These are phyloP conservation scores for Leccinellum luteum DNA, from an alignment of 768 basidiomycete species.

Conservation along the genomic window DNA sequence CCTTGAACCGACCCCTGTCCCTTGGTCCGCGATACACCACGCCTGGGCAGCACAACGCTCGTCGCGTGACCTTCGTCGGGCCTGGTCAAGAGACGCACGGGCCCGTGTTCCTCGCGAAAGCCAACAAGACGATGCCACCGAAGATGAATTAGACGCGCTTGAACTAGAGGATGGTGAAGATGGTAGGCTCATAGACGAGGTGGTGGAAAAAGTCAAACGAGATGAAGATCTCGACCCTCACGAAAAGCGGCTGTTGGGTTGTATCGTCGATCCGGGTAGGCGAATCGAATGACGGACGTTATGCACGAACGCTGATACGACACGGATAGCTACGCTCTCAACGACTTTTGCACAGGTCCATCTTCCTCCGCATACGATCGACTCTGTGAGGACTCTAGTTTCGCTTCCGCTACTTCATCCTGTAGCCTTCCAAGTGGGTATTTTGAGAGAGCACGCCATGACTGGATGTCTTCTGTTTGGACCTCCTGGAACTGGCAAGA, in stretches of 20 bases:
- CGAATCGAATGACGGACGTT: neutral
- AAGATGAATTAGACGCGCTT: conserved; percentile 28
- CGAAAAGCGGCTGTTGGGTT: conserved; percentile 75
- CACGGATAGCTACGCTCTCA: conserved; percentile 57
- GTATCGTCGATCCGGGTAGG: conserved; percentile 81
- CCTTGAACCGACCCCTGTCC: conserved; percentile 53
- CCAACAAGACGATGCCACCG: conserved; percentile 33
- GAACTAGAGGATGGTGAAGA: conserved; percentile 36
- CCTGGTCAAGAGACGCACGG: conserved; percentile 57
- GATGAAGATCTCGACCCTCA: conserved; percentile 77
- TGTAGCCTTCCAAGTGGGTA: conserved; percentile 81
- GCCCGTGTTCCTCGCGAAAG: conserved; percentile 34
- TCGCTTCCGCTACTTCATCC: conserved; percentile 87
- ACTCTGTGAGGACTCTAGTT: conserved; percentile 88
- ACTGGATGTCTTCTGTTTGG: conserved; percentile 90
- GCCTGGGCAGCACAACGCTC: conserved; percentile 64
- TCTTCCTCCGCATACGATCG: conserved; percentile 83
- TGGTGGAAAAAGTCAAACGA: conserved; percentile 73
- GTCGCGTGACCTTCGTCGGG: conserved; percentile 49
- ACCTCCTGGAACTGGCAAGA: conserved; percentile 92
- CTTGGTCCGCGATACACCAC: conserved; percentile 63
- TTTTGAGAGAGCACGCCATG: conserved; percentile 89
- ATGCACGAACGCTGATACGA: conserved; percentile 6
- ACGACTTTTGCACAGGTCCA: conserved; percentile 89
- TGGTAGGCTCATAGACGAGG: conserved; percentile 48